Base-by-base conservation (phyloP, 306 rosid genomes). In the Chamaecrista fasciculata region DNA sequence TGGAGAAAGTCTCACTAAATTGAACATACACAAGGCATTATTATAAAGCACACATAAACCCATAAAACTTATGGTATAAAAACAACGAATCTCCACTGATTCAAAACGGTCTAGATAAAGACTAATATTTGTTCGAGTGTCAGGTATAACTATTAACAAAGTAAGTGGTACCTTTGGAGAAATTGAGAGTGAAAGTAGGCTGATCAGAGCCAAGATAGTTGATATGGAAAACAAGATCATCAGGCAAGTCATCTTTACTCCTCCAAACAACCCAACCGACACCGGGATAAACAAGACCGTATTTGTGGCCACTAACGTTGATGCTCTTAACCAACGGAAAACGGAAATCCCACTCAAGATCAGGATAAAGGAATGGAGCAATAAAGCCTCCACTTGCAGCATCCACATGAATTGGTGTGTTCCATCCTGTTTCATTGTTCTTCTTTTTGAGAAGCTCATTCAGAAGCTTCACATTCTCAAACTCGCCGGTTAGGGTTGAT, bases 231-330 rank as follows among this genome's bases (percentile, higher is more conserved):
- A 91, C 72, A 66, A 91, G 97, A 9, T 91, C 97, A 0, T 89
- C 97, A 0, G 97, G 96, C 84, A 91, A 85, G 81, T 91, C 94
- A 18, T 67, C 86, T 56, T 85, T 82, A 51, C 79, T 76, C 87
- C 88, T 89, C 96, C 97, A 91, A 7, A 91, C 88, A 82, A 86
- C 96, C 97, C 97, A 91, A 28, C 97, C 97, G 26, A 91, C 78
- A 75, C 97, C 97, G 9, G 97, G 86, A 18, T 91, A 91, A 8
- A 91, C 97, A 73, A 91, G 97, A 43, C 97, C 97, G 52, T 91
- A 91, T 86, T 91, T 91, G 58, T 91, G 97, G 31, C 97, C 96
- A 26, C 97, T 91, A 14, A 89, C 97, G 62, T 91, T 91, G 66
- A 91, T 91, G 70, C 96, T 89, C 77, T 83, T 91, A 77, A 91